A percentile compares a stretch with the other conserved stretches of the same genome.
Conservation (phyloP, 768 basidiomycete genomes). For the Tubosaeta sp. region DNA sequence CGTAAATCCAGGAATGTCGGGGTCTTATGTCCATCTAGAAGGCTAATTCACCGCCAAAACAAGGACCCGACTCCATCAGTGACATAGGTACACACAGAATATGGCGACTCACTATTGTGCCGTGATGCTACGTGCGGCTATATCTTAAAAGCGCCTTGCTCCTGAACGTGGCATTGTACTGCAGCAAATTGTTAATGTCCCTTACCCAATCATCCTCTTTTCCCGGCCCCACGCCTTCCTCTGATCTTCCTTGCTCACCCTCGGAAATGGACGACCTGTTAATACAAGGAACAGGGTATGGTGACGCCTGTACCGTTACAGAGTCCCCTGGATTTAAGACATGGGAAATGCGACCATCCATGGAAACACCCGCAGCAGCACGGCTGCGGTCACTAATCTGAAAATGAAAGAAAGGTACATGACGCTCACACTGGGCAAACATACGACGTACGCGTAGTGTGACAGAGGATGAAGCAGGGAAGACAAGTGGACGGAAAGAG, state of each 20-base stretch:
- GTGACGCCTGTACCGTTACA: constrained; percentile 79
- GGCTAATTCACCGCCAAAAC: neutral
- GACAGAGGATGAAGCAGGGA: constrained; percentile 76
- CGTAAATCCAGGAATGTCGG: neutral
- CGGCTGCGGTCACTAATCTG: constrained; percentile 85
- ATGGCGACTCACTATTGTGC: constrained; percentile 11
- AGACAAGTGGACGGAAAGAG: constrained; percentile 87
- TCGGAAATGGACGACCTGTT: constrained; percentile 77
- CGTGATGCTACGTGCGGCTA: constrained; percentile 40
- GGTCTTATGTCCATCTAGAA: neutral
- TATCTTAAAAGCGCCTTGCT: constrained; percentile 82
- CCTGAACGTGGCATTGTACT: constrained; percentile 92
- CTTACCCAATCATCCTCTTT: constrained; percentile 95
- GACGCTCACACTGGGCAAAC: constrained; percentile 1
- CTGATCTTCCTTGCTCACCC: constrained; percentile 37
- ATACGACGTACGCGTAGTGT: constrained; percentile 60
- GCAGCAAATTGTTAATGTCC: constrained; percentile 90
- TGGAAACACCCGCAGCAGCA: constrained; percentile 83
- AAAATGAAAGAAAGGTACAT: neutral
- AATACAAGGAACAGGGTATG: constrained; percentile 90
- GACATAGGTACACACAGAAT: neutral
- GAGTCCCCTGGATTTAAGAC: constrained; percentile 81
- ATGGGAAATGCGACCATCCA: constrained; percentile 88
- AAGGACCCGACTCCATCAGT: constrained; percentile 1
- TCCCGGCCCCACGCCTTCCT: constrained; percentile 69